Evolutionary conservation across 305 asterid species (phyloP), one percentile per base, ranked within the genome.

Genomic region (Fraxinus platypoda): DNA sequence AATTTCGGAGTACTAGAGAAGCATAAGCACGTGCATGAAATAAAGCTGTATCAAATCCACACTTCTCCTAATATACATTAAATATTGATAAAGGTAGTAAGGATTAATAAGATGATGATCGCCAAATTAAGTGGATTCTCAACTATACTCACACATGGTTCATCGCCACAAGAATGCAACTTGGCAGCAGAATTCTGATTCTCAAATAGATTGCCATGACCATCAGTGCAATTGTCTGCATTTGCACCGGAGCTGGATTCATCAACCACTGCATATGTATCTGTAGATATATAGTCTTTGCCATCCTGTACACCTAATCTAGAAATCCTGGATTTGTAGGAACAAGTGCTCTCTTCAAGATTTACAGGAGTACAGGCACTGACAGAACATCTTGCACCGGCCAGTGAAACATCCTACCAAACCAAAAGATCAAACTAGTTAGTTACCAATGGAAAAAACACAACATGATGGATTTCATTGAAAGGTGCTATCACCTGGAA

Each of bases 371-470:
- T 52, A 84, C 82, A 81, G 78, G 87, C 90, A 84, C 81, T 88
- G 62, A 77, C 52, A 7, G 82, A 80, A 85, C 88, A 90, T 92
- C 93, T 87, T 78, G 94, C 88, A 81, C 86, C 90, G 83, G 90
- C 92, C 59, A 93, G 94, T 52, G 93, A 90, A 86, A 79, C 89
- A 82, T 88, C 94, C 97, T 92, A 86, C 74, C 88, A 83, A 87
- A 81, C 75, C 70, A 80, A 75, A 82, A 84, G 77, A 72, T 33
- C 26, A n/a, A 82, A 35, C 52, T 34, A 72, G 78, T 77, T 71
- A 57, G 71, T 79, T 76, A 84, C 77, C 52, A 74, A 59, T 76
- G 76, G 64, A 46, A 76, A 83, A 38, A 78, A 83, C 78, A 75
- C 1, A 52, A 31, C 15, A 80, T 37, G 66, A 81, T 64, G 76